Conservation (phyloP, 352 stramenopile genomes). For the Phytophthora idaei region DNA sequence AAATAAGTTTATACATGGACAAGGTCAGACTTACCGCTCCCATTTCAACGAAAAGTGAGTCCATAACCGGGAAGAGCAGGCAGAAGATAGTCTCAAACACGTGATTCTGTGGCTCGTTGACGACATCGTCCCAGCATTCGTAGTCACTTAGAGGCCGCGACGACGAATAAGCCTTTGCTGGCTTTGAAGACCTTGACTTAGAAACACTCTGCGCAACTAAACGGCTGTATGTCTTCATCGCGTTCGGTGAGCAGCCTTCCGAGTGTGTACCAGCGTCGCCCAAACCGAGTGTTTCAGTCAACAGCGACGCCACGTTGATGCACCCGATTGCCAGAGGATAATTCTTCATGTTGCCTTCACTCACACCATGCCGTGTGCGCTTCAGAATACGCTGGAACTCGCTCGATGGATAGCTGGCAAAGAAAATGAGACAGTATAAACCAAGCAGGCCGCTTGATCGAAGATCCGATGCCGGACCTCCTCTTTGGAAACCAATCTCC, state of each 20-base stretch:
- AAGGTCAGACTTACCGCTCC: constrained; percentile 63
- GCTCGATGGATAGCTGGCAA: constrained; percentile 65
- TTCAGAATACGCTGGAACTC: constrained; percentile 77
- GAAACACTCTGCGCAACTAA: constrained; percentile 64
- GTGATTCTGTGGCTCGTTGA: constrained; percentile 73
- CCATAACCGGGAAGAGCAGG: constrained; percentile 77
- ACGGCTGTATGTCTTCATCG: constrained; percentile 79
- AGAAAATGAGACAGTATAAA: constrained; percentile 86
- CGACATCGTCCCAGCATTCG: constrained; percentile 75
- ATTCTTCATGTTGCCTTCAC: constrained; percentile 89
- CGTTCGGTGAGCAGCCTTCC: constrained; percentile 63
- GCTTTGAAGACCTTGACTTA: constrained; percentile 28
- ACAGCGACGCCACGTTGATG: constrained; percentile 80
- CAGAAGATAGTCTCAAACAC: constrained; percentile 90
- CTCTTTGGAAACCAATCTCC: constrained; percentile 84
- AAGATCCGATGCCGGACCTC: constrained; percentile 81
- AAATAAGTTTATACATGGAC: not conserved
- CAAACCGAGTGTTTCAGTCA: constrained; percentile 80
- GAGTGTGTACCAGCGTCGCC: constrained; percentile 82
- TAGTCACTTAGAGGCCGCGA: constrained; percentile 48
- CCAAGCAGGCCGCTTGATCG: constrained; percentile 84
- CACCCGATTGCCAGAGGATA: constrained; percentile 88
- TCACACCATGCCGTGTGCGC: constrained; percentile 81
- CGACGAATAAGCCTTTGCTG: constrained; percentile 37
- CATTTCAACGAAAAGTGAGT: constrained; percentile 89